Evolutionary conservation across 345 rosid species (phyloP).

Genomic region (Eucalyptus sideroxylon): DNA sequence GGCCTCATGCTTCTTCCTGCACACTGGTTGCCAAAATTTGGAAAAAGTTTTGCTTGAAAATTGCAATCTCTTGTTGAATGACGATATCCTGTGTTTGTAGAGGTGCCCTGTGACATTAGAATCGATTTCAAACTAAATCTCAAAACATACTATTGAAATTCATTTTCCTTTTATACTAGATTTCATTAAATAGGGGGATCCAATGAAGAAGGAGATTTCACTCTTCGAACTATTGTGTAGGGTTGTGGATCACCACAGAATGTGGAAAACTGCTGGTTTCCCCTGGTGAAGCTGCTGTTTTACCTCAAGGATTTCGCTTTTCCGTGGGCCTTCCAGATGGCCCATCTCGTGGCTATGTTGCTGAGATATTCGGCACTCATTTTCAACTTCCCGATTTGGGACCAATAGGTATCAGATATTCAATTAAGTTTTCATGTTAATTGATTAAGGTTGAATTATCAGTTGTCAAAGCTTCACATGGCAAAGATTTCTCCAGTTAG

Average conservation of each 20-base stretch:
- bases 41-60: not conserved
- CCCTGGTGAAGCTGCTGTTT: slow-evolving; percentile 79
- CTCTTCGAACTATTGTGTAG: slow-evolving; percentile 14
- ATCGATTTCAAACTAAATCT: not conserved
- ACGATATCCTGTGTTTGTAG: not conserved
- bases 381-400: slow-evolving; percentile 99
- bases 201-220: not conserved
- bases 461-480: not conserved
- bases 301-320: slow-evolving; percentile 92
- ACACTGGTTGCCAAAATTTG: not conserved
- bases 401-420: slow-evolving; percentile 65
- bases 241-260: slow-evolving; percentile 87
- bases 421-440: not conserved
- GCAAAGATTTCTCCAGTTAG: not conserved
- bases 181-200: not conserved
- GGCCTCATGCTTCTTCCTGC: not conserved
- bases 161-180: not conserved
- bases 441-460: not conserved
- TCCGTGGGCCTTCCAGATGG: slow-evolving; percentile 68
- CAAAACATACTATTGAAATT: not conserved
- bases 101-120: not conserved
- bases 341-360: slow-evolving; percentile 85
- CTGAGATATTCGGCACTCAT: slow-evolving; percentile 88
- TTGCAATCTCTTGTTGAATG: not conserved
- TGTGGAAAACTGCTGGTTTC: slow-evolving; percentile 78